Evolutionary conservation across 352 stramenopile species (phyloP).

Genomic region (Pythium phragmiticola): DNA sequence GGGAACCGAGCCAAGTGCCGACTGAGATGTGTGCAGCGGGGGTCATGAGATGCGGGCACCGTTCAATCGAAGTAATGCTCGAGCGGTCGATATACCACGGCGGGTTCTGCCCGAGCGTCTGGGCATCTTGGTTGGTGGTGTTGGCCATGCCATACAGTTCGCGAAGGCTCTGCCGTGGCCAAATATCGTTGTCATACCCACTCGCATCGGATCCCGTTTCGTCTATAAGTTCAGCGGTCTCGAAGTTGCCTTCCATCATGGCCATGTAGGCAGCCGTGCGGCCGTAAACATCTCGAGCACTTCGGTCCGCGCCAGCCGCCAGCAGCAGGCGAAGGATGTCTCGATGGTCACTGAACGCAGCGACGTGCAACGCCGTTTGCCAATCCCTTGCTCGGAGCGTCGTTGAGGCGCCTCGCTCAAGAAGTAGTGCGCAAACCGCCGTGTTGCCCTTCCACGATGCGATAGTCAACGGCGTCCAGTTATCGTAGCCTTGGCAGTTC

Average conservation of each 20-base stretch:
- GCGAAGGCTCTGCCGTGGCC: background rate
- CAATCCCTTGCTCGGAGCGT: background rate
- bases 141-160: background rate
- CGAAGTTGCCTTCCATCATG: conserved; percentile 1
- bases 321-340: conserved; percentile 5
- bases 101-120: background rate
- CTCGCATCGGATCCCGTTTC: no score
- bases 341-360: background rate
- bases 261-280: conserved; percentile 1
- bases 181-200: background rate
- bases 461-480: conserved; percentile 6
- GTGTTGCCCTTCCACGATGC: background rate
- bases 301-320: background rate
- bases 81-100: conserved; percentile 11
- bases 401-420: background rate
- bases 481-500: background rate
- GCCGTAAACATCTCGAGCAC: background rate
- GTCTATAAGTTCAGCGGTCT: background rate
- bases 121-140: background rate
- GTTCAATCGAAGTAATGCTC: background rate
- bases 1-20: conserved; percentile 7
- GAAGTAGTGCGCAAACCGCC: background rate
- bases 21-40: background rate
- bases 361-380: conserved; percentile 5
- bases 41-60: background rate